Conservation (phyloP, 1,284 basidiomycete genomes). For the Rhodotorula sp. region DNA sequence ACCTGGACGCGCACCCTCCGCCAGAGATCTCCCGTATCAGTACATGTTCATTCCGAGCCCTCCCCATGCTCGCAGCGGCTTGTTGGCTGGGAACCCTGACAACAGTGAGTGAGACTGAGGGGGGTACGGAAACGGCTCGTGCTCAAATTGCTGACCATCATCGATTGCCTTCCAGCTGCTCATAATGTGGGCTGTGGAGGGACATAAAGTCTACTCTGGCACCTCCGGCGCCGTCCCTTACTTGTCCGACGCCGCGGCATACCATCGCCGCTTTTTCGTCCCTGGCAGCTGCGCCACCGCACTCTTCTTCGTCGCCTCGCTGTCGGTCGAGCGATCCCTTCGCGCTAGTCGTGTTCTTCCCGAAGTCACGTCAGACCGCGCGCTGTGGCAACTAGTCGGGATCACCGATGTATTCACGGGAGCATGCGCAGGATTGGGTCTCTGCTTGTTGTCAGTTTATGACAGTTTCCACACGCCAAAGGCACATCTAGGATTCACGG, state of each 20-base stretch:
- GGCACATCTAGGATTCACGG: slow-evolving; percentile 7
- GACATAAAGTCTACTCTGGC: background rate
- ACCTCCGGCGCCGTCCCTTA: slow-evolving; percentile 6
- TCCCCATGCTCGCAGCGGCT: background rate
- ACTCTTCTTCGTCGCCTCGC: background rate
- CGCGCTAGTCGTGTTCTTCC: slow-evolving; percentile 11
- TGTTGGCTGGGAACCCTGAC: background rate
- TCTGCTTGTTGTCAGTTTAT: slow-evolving; percentile 7
- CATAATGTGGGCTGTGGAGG: background rate
- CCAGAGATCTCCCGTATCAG: background rate
- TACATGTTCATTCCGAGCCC: background rate
- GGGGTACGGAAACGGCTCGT: no score
- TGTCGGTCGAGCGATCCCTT: slow-evolving; percentile 16
- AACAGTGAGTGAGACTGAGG: background rate
- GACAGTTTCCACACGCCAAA: background rate
- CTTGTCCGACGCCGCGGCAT: slow-evolving; percentile 6
- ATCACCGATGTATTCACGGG: slow-evolving; percentile 9
- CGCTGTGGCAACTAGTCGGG: slow-evolving; percentile 16
- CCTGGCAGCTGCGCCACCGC: slow-evolving; percentile 7
- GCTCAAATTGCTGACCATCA: background rate
- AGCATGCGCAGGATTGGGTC: background rate
- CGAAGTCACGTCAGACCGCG: slow-evolving; percentile 24
- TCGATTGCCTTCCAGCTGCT: background rate
- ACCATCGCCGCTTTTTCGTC: slow-evolving; percentile 9
- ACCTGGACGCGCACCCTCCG: background rate